Conservation (phyloP, 495 filamentous ascomycete species). For the Pyronema omphalodes region DNA sequence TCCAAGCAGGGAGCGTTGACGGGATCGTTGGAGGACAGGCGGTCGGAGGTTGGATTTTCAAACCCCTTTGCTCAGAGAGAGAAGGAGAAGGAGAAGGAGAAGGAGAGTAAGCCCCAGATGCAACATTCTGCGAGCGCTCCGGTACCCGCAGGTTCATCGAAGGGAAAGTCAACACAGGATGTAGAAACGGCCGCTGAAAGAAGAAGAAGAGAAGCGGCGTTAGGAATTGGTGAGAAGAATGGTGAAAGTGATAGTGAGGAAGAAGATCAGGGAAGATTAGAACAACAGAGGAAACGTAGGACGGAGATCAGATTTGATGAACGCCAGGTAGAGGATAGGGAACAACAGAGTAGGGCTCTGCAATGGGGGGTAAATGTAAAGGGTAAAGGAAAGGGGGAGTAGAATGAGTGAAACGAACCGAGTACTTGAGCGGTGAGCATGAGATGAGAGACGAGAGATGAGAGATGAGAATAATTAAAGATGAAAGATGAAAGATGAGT, state of each 20-base stretch:
- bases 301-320: background rate
- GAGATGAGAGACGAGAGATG: too few species aligned
- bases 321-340: background rate
- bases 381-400: constrained; percentile 1
- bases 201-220: constrained; percentile 61
- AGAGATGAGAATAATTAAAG: too few species aligned
- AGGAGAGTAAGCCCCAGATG: constrained; percentile 18
- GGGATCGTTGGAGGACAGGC: background rate
- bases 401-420: background rate
- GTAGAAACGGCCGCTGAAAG: constrained; percentile 67
- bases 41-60: background rate
- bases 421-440: too few species aligned
- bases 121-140: too few species aligned
- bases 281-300: background rate
- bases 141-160: too few species aligned
- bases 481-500: too few species aligned
- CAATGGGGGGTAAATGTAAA: constrained; percentile 4
- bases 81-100: constrained; percentile 8
- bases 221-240: constrained; percentile 45
- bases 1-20: background rate
- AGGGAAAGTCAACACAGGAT: too few species aligned
- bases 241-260: constrained; percentile 25
- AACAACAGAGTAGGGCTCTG: background rate
- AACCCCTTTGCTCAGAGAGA: background rate
- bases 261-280: constrained; percentile 3